Evolutionary conservation across 768 basidiomycete species (phyloP), one percentile per base, ranked within the genome.

Genomic region (Lactarius sp.): DNA sequence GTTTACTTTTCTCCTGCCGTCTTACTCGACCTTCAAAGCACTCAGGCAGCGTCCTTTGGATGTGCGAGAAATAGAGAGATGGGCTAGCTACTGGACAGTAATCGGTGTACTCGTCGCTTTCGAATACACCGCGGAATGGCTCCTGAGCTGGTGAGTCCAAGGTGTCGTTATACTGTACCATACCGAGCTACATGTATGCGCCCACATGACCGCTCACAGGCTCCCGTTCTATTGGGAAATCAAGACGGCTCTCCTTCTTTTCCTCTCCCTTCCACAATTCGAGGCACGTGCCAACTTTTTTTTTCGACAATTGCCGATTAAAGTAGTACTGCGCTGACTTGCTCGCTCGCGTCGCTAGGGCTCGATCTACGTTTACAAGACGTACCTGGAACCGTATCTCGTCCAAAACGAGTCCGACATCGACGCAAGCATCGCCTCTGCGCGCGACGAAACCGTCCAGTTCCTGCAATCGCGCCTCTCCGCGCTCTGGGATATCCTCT

Each of bases 171-270:
- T 39, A 2, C 22, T 27, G 22, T 27, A 31, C 52, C 36, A 18
- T 50, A 52, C 20, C 33, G 20, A 62, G 59, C 2, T 37, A 2
- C 50, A 13, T 22, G n/a, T n/a, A 41, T 31, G 33, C n/a, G 52
- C 60, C 60, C 65, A 46, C 60, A 51, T 66, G 59, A 60, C 53
- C 66, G 27, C 27, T 52, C 16, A 54, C 69, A 88, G 88, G 88
- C 69, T 90, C 47, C 88, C 88, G 7, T 87, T 90, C 71, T 90
- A 89, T 70, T 88, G 84, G 83, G 88, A 90, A 69, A 51, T 82
- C 57, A 84, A 88, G 68, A 87, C 85, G n/a, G 27, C 84, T 4
- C 83, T 88, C 71, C 71, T 90, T 4, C 76, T 90, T 31, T 90
- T 85, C 75, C 72, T 90, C 50, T 75, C 86, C 9, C 80, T 90